Evolutionary conservation across 2,329 filamentous ascomycete genomes (phyloP).

Genomic region (Metarhizium sp.): DNA sequence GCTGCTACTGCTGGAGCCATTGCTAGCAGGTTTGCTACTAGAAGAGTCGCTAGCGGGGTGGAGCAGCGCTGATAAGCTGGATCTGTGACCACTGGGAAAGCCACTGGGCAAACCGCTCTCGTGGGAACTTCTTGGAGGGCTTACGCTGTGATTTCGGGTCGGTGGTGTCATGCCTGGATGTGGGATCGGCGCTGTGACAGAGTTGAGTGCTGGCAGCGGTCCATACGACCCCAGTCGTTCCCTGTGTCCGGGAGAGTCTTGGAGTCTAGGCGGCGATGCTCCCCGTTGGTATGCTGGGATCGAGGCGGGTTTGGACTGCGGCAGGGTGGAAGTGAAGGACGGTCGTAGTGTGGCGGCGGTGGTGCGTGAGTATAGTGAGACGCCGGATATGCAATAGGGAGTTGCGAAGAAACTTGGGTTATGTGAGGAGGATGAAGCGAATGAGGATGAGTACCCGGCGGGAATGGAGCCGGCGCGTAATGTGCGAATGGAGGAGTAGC

Average conservation of each 20-base stretch:
- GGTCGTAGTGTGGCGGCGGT: slow-evolving; percentile 18
- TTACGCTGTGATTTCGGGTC: slow-evolving; percentile 36
- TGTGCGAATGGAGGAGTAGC: slow-evolving; percentile 45
- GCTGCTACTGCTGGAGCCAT: slow-evolving; percentile 32
- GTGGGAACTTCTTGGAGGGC: slow-evolving; percentile 35
- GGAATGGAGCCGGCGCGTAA: slow-evolving; percentile 29
- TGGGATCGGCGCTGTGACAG: slow-evolving; percentile 13
- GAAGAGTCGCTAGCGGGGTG: slow-evolving; percentile 41
- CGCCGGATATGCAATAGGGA: slow-evolving; percentile 18
- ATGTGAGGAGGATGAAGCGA: slow-evolving; percentile 16
- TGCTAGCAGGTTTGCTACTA: slow-evolving; percentile 32
- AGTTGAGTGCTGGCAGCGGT: slow-evolving; percentile 32
- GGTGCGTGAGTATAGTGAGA: slow-evolving; percentile 14
- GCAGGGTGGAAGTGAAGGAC: slow-evolving; percentile 28
- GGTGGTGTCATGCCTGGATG: slow-evolving; percentile 28
- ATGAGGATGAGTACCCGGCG: slow-evolving; percentile 17
- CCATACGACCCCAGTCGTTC: slow-evolving; percentile 35
- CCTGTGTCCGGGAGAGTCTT: slow-evolving; percentile 34
- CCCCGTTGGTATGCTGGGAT: slow-evolving; percentile 22
- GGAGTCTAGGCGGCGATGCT: slow-evolving; percentile 23
- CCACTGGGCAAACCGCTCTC: slow-evolving; percentile 17
- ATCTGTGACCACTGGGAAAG: slow-evolving; percentile 23
- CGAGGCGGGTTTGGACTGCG: slow-evolving; percentile 19
- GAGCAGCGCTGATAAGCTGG: slow-evolving; percentile 39
- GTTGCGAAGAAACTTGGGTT: slow-evolving; percentile 18